These are phyloP conservation scores for Zasmidium cellare DNA, from an alignment of 2,329 filamentous ascomycete genomes.

Conservation along the genomic window DNA sequence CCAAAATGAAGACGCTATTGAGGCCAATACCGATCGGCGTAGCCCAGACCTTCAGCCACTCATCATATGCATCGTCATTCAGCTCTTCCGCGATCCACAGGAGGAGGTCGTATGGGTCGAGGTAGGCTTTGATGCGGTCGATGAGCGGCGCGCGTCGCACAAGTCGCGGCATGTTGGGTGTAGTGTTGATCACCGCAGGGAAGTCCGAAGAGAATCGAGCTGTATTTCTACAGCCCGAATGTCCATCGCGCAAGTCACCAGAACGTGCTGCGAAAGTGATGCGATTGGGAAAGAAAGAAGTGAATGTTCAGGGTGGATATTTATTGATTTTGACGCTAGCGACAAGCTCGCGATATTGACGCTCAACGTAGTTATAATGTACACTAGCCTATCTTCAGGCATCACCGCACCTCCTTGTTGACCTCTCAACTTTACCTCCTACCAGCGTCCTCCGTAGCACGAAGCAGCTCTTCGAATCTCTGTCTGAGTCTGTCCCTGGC, in stretches of 20 bases:
- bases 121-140: constrained; percentile 75
- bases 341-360: too few species aligned
- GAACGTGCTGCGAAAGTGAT: not conserved
- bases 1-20: constrained; percentile 79
- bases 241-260: not conserved
- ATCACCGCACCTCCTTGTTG: too few species aligned
- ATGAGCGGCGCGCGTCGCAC: constrained; percentile 76
- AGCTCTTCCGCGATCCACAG: constrained; percentile 92
- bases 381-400: too few species aligned
- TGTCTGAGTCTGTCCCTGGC: too few species aligned
- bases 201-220: not conserved
- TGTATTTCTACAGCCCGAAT: not conserved
- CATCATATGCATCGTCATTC: constrained; percentile 88
- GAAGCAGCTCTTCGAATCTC: too few species aligned
- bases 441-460: too few species aligned
- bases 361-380: too few species aligned
- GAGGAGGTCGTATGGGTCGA: constrained; percentile 86
- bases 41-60: constrained; percentile 69
- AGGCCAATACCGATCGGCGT: constrained; percentile 71
- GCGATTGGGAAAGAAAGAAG: not conserved
- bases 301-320: not conserved
- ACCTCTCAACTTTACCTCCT: too few species aligned
- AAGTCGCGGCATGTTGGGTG: constrained; percentile 66
- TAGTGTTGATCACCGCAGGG: not conserved
- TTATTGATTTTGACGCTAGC: not conserved